phyloP scores from a whole-genome alignment of 2,329 filamentous ascomycete species.

The Pseudogymnoascus sp. region DNA sequence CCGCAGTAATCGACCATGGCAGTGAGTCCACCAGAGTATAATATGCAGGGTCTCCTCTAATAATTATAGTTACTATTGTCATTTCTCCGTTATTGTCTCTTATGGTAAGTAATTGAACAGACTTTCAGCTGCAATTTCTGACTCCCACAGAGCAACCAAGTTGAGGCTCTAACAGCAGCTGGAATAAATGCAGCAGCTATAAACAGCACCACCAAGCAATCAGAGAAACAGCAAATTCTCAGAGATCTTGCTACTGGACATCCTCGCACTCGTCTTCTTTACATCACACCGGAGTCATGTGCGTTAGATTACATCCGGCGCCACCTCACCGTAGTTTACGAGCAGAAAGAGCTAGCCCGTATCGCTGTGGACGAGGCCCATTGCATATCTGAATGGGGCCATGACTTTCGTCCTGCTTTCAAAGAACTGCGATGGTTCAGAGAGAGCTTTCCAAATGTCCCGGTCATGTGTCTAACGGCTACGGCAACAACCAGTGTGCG shows the following conservation, averaged over 20 bases:
- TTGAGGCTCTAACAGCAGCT: constrained; percentile 65
- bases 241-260: constrained; percentile 82
- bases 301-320: constrained; percentile 68
- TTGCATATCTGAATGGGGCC: constrained; percentile 96
- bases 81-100: constrained; percentile 81
- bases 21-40: constrained; percentile 43
- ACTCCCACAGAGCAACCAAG: constrained; percentile 70
- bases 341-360: constrained; percentile 75
- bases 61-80: constrained; percentile 67
- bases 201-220: constrained; percentile 67
- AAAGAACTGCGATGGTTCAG: constrained; percentile 82
- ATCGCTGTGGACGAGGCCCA: constrained; percentile 92
- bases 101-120: constrained; percentile 51
- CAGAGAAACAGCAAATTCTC: constrained; percentile 61
- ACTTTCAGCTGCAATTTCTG: neutral
- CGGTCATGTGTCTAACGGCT: constrained; percentile 86
- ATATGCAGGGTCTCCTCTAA: constrained; percentile 14
- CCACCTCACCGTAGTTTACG: constrained; percentile 62
- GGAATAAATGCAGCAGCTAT: constrained; percentile 76
- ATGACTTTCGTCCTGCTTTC: constrained; percentile 92
- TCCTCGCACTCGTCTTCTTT: constrained; percentile 72
- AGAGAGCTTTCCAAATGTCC: constrained; percentile 70
- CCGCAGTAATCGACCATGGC: constrained; percentile 78
- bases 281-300: constrained; percentile 89
- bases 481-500: constrained; percentile 78